phyloP scores from a whole-genome alignment of 108 stramenopile genomes.

The Nannochloropsis gaditana region DNA sequence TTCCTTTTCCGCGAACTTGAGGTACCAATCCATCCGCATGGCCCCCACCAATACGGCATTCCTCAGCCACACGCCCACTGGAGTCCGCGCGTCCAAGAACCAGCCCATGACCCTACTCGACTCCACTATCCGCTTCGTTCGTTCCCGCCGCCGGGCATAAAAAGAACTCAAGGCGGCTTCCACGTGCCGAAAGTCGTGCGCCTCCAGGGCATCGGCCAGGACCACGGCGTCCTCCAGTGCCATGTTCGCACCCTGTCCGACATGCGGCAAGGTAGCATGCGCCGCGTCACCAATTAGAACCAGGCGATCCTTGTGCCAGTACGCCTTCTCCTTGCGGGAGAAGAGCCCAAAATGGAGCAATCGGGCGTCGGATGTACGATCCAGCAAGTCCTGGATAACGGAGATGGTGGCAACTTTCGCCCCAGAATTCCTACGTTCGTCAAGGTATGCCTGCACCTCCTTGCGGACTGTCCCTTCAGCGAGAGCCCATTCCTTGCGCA shows the following conservation, averaged over 20 bases:
- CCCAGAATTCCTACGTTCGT: background rate
- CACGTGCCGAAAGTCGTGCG: background rate
- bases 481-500: background rate
- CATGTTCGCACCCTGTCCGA: constrained; percentile 42
- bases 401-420: background rate
- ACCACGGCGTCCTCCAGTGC: constrained; percentile 37
- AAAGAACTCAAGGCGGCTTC: constrained; percentile 1
- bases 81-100: background rate
- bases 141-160: background rate
- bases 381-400: constrained; percentile 6
- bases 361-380: background rate
- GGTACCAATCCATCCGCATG: constrained; percentile 6
- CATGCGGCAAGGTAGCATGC: constrained; percentile 30
- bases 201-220: constrained; percentile 31
- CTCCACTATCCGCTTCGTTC: background rate
- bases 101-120: background rate
- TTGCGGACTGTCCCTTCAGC: background rate
- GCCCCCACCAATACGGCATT: background rate
- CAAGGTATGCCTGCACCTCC: background rate
- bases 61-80: background rate
- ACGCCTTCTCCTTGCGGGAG: background rate
- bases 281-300: constrained; percentile 37
- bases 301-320: background rate
- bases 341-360: background rate
- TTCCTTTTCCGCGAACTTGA: background rate